Percentiles rank a stretch among this genome's conserved stretches.
Conservation (phyloP, 1,284 basidiomycete genomes). For the Sporisorium scitamineum region DNA sequence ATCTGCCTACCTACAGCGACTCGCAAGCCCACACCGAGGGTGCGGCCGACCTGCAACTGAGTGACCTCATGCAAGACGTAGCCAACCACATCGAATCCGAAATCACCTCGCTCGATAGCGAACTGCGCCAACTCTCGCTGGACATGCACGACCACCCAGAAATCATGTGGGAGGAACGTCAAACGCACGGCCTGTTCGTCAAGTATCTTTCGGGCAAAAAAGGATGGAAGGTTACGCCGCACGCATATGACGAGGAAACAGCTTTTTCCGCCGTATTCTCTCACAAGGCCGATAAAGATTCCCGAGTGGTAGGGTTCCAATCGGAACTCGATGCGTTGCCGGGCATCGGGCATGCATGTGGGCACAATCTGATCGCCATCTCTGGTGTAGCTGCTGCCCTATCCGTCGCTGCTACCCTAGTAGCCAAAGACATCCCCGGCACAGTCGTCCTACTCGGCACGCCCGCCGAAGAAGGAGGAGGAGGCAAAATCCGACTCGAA, state of each 20-base stretch:
- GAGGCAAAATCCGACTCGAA: constrained; percentile 80
- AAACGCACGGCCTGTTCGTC: constrained; percentile 62
- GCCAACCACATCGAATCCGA: constrained; percentile 50
- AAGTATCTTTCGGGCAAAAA: constrained; percentile 43
- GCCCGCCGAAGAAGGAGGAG: constrained; percentile 85
- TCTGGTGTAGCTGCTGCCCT: constrained; percentile 82
- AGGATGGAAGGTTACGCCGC: constrained; percentile 63
- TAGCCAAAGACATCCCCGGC: constrained; percentile 76
- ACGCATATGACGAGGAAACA: constrained; percentile 71
- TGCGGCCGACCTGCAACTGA: constrained; percentile 14
- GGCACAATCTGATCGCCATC: constrained; percentile 85
- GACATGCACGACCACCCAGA: constrained; percentile 69
- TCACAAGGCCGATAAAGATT: constrained; percentile 42
- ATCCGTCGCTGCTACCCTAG: constrained; percentile 77
- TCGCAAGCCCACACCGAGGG: constrained; percentile 22
- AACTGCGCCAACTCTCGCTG: constrained; percentile 67
- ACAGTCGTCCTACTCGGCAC: constrained; percentile 84
- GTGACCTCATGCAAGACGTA: constrained; percentile 28
- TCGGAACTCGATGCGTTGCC: constrained; percentile 77
- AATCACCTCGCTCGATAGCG: constrained; percentile 50
- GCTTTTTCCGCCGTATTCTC: constrained; percentile 81
- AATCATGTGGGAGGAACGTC: constrained; percentile 61
- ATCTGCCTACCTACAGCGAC: constrained; percentile 36
- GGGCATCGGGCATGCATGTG: constrained; percentile 77
- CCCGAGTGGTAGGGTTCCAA: constrained; percentile 70